Evolutionary conservation across 352 stramenopile species (phyloP).

Genomic region (Globisporangium splendens): DNA sequence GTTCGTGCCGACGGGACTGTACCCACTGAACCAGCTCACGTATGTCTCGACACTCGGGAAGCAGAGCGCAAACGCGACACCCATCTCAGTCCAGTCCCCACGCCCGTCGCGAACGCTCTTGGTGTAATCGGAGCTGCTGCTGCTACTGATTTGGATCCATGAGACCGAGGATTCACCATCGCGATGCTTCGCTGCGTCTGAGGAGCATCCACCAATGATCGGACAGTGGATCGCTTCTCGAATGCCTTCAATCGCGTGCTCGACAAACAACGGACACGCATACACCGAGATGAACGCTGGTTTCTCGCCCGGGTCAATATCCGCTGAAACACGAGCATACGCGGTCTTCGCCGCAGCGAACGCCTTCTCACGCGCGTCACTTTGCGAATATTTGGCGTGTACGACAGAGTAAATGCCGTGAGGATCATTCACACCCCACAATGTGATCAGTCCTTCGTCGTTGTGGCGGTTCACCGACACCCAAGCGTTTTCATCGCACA

Average conservation of each 20-base stretch:
- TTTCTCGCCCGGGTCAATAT: constrained; percentile 66
- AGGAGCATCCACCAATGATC: constrained; percentile 83
- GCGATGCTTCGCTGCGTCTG: constrained; percentile 66
- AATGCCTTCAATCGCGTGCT: constrained; percentile 81
- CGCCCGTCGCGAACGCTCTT: constrained; percentile 68
- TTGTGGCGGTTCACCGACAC: constrained; percentile 86
- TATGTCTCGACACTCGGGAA: constrained; percentile 85
- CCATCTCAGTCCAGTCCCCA: constrained; percentile 81
- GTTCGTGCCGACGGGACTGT: constrained; percentile 70
- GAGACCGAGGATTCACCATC: constrained; percentile 65
- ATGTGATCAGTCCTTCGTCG: constrained; percentile 72
- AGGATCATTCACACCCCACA: constrained; percentile 86
- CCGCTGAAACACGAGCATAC: constrained; percentile 39
- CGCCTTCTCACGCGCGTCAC: constrained; percentile 71
- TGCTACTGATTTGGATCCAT: constrained; percentile 88
- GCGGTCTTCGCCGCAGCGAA: constrained; percentile 71
- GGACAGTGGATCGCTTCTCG: constrained; percentile 74
- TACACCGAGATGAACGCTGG: constrained; percentile 80
- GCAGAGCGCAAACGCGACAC: constrained; percentile 76
- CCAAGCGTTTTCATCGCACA: constrained; percentile 87
- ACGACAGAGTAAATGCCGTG: constrained; percentile 80
- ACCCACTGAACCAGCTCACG: constrained; percentile 85
- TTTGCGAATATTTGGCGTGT: constrained; percentile 77
- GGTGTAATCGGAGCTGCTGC: constrained; percentile 73
- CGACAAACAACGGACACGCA: constrained; percentile 76